phyloP scores from a whole-genome alignment of 2,329 filamentous ascomycete species.

The Trichoderma polysporum region DNA sequence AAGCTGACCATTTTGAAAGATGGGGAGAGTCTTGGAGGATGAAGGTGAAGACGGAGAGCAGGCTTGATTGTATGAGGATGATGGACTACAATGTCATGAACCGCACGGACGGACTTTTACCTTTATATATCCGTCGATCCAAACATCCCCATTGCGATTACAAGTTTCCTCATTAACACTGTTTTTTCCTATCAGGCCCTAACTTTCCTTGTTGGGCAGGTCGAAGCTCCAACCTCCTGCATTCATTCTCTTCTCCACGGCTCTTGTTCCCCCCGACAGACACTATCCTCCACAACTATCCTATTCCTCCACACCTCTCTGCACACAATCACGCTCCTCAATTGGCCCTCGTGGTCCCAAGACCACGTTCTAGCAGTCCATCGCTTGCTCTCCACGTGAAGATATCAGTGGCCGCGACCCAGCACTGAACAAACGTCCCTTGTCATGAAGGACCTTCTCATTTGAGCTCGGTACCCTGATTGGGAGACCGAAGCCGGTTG shows the following conservation, averaged over 20 bases:
- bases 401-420: constrained; percentile 1
- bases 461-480: neutral
- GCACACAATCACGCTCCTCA: constrained; percentile 3
- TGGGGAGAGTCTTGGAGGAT: neutral
- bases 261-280: neutral
- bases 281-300: neutral
- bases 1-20: constrained; percentile 17
- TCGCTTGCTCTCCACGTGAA: constrained; percentile 16
- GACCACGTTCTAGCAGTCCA: neutral
- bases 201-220: constrained; percentile 17
- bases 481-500: constrained; percentile 8
- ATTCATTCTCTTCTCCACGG: constrained; percentile 8
- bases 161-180: neutral
- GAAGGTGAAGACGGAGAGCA: neutral
- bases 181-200: neutral
- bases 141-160: neutral
- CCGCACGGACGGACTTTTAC: neutral
- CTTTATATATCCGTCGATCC: constrained; percentile 1
- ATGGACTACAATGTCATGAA: neutral
- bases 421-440: neutral
- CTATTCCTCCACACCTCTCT: neutral
- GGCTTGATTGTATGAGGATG: neutral
- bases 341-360: constrained; percentile 6
- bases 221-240: neutral
- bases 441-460: neutral